These are phyloP conservation scores for Russula sp. DNA, from an alignment of 768 basidiomycete genomes.

Conservation along the genomic window DNA sequence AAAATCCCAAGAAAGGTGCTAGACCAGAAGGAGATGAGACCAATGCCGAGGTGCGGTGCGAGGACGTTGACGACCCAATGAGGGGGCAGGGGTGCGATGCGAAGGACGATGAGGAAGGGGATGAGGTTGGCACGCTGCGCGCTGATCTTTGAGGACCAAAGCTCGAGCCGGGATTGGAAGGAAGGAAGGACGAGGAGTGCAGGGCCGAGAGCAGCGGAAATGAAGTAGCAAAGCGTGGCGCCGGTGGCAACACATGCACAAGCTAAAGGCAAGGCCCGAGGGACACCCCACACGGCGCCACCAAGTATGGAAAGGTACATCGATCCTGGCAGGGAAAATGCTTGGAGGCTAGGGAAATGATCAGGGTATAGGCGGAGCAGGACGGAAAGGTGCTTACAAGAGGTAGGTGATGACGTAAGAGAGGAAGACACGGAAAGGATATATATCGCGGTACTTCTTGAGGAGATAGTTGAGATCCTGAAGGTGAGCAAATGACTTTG, in stretches of 20 bases:
- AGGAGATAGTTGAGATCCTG: constrained; percentile 77
- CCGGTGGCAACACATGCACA: constrained; percentile 90
- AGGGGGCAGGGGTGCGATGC: constrained; percentile 90
- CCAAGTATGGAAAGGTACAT: constrained; percentile 98
- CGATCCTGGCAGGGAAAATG: constrained; percentile 92
- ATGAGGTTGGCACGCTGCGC: constrained; percentile 79
- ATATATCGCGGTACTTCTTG: constrained; percentile 88
- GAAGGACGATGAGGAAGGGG: constrained; percentile 89
- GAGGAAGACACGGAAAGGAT: constrained; percentile 76
- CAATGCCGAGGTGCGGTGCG: constrained; percentile 88
- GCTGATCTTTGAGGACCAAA: constrained; percentile 72
- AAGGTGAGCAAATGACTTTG: constrained; percentile 81
- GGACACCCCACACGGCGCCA: constrained; percentile 91
- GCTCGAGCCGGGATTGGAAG: constrained; percentile 76
- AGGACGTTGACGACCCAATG: constrained; percentile 96
- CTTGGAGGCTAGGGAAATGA: constrained; percentile 67
- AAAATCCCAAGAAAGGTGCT: constrained; percentile 87
- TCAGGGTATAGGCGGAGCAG: constrained; percentile 6
- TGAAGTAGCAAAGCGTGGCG: constrained; percentile 85
- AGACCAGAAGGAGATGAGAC: constrained; percentile 78
- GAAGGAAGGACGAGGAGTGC: constrained; percentile 82
- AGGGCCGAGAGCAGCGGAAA: constrained; percentile 88
- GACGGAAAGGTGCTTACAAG: constrained; percentile 53
- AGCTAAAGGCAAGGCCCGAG: constrained; percentile 79
- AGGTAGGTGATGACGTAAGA: constrained; percentile 88